Evolutionary conservation across 176 grass and related monocot species (phyloP).

Genomic region (Coix lacrymajobi): DNA sequence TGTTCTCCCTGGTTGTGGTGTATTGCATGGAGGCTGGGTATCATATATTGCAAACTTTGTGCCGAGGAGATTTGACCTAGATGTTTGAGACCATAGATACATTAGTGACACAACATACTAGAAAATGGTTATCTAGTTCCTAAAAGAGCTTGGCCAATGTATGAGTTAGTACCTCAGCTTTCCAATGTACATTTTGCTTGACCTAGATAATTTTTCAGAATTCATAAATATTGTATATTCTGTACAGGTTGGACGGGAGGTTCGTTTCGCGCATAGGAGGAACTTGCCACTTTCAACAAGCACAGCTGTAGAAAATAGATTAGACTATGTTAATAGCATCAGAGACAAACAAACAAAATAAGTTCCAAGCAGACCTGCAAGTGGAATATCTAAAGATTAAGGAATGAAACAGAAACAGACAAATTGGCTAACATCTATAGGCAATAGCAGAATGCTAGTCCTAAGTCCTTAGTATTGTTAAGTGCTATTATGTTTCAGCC

Average conservation of each 20-base stretch:
- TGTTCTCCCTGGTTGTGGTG: conserved; percentile 40
- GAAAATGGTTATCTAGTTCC: conserved; percentile 15
- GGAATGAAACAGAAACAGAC: neutral
- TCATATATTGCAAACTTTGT: conserved; percentile 89
- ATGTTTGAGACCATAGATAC: conserved; percentile 20
- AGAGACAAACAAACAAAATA: neutral
- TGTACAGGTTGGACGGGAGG: conserved; percentile 72
- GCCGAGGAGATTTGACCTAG: conserved; percentile 86
- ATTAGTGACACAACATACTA: conserved; percentile 13
- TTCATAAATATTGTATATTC: conserved; percentile 92
- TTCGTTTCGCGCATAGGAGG: conserved; percentile 78
- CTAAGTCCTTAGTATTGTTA: neutral
- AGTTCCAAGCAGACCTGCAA: neutral
- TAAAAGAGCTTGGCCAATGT: conserved; percentile 1
- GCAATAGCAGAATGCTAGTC: neutral
- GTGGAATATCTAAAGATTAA: neutral
- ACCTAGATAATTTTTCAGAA: conserved; percentile 64
- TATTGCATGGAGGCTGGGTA: conserved; percentile 58
- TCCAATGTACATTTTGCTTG: conserved; percentile 76
- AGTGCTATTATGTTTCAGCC: neutral
- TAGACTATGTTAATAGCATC: conserved; percentile 13
- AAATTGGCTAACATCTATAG: neutral
- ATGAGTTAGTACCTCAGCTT: conserved; percentile 67
- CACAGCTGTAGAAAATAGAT: conserved; percentile 49
- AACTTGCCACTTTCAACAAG: conserved; percentile 77